Conservation (phyloP, 768 basidiomycete genomes). For the Cystobasidium tubakii region DNA sequence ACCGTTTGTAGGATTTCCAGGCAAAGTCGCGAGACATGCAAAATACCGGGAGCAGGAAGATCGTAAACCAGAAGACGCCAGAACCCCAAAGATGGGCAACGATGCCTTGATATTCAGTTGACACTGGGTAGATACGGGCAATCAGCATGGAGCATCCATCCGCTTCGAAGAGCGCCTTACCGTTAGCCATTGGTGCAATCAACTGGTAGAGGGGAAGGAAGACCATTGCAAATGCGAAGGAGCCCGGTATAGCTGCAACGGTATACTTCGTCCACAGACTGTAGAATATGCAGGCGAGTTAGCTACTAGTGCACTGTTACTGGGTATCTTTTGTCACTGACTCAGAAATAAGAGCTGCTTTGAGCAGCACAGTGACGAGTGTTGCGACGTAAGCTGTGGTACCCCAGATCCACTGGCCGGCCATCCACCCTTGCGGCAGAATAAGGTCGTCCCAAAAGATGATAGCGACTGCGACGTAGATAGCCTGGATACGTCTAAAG, state of each 20-base stretch:
- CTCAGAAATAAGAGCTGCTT: constrained; percentile 96
- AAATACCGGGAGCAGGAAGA: constrained; percentile 74
- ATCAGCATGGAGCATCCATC: neutral
- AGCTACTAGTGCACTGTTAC: constrained; percentile 31
- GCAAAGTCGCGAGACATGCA: constrained; percentile 81
- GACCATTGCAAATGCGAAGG: constrained; percentile 92
- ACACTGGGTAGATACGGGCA: constrained; percentile 54
- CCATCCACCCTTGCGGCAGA: constrained; percentile 69
- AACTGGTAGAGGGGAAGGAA: constrained; percentile 85
- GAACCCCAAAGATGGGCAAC: constrained; percentile 86
- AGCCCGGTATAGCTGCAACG: constrained; percentile 89
- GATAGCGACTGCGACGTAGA: constrained; percentile 79
- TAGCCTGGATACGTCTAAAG: too few species aligned
- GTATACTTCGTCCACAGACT: constrained; percentile 99
- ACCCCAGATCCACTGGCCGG: constrained; percentile 98
- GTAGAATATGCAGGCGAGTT: neutral
- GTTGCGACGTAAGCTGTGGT: constrained; percentile 91
- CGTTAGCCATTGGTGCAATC: constrained; percentile 71
- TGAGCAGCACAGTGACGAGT: constrained; percentile 88
- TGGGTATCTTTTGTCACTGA: constrained; percentile 59
- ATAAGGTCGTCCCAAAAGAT: constrained; percentile 91
- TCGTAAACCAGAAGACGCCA: constrained; percentile 78
- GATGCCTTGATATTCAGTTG: constrained; percentile 79
- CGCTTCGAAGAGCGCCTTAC: neutral
- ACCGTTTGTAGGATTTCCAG: constrained; percentile 96